Base-by-base conservation (phyloP, 2,329 filamentous ascomycete species). In the Pyrenochaeta sp. region DNA sequence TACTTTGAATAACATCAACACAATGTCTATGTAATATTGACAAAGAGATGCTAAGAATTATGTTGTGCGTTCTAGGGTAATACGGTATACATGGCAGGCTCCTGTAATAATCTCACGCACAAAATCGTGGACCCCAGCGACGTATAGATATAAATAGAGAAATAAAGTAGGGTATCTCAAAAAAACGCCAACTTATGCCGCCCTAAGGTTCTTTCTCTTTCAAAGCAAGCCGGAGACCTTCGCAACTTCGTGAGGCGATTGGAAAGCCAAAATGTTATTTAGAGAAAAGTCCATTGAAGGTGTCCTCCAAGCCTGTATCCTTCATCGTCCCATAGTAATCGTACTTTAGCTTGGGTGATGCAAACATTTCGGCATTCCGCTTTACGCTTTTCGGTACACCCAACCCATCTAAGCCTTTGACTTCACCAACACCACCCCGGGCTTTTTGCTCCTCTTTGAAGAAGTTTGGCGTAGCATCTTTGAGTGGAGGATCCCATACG, bases 381-480 rank as follows among this genome's bases (percentile, higher is more conserved):
- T 68, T 61, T 0, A 71, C 67, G 18, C 64, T 66, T 39, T 47
- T 63, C 7, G 71, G 69, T 2, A 71, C 68, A 7, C 64, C 64
- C 7, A 60, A 42, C 10, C 65, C 69, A 37, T 63, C 51, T 4
- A 70, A 23, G 1, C 64, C 59, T n/a, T 61, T 58, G 14, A 49
- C 47, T 35, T 57, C 58, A 15, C 51, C 55, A 11, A 55, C 51
- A 5, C 43, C 52, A 14, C 61, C 51, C 21, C 60, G 46, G 12
- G 53, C 49, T 45, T 64, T 53, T 27, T 62, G 56, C 63, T 78
- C 75, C 32, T 74, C 69, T 29, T 68, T 61, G 68, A 87, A 87
- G 67, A 85, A 84, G 49, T 82, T 81, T 21, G 81, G 76, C 56
- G 81, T 79, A 68, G 80, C 62, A 72, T 83, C 64, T 68, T 79